A percentile compares a stretch with the other conserved stretches of the same genome.
phyloP scores from a whole-genome alignment of 345 rosid genomes.

The Lagerstroemia speciosa region DNA sequence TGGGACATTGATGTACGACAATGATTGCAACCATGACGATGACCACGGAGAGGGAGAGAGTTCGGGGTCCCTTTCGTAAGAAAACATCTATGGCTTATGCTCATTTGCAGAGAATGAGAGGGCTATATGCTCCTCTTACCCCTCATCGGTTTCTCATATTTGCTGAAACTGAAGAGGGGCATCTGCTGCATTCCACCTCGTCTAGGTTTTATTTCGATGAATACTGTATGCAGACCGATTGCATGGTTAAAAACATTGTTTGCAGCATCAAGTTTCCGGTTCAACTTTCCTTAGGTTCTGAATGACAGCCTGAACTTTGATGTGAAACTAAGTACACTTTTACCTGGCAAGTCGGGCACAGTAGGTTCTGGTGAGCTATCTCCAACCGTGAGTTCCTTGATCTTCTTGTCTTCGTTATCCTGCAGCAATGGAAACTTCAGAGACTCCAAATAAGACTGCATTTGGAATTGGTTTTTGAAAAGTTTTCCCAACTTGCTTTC shows the following conservation, averaged over 20 bases:
- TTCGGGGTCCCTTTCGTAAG: neutral
- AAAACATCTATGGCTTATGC: neutral
- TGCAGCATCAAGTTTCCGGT: conserved; percentile 21
- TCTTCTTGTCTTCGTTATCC: too few relatives aligned
- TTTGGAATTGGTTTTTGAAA: too few relatives aligned
- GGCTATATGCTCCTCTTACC: neutral
- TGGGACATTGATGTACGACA: neutral
- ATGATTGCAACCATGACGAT: neutral
- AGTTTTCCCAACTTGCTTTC: too few relatives aligned
- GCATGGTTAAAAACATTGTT: conserved; percentile 6
- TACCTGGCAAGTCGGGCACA: too few relatives aligned
- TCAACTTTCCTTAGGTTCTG: conserved; percentile 46
- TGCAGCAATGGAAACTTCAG: too few relatives aligned
- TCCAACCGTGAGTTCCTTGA: too few relatives aligned
- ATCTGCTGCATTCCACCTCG: too few relatives aligned
- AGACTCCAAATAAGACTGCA: too few relatives aligned
- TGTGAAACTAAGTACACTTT: too few relatives aligned
- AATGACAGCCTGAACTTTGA: conserved; percentile 39
- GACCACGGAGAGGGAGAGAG: neutral
- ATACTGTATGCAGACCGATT: too few relatives aligned
- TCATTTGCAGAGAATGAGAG: neutral
- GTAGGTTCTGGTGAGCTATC: too few relatives aligned
- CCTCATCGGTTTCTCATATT: neutral
- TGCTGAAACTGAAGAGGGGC: neutral
- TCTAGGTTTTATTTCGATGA: too few relatives aligned